Evolutionary conservation across 805 yeast species (phyloP).

Genomic region (Candida khao-thaluensis): DNA sequence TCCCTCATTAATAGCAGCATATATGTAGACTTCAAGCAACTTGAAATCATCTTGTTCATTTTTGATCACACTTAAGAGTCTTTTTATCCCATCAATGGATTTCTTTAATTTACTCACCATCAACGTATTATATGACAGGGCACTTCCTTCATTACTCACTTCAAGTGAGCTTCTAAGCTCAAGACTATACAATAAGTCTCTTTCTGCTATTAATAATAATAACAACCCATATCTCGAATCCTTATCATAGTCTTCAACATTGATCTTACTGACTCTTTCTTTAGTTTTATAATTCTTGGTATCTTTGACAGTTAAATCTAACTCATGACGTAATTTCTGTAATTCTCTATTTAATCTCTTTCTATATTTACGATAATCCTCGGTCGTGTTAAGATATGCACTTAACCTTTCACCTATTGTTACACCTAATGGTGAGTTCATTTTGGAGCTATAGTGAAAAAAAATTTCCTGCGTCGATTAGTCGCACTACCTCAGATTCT

Average conservation of each 20-base stretch:
- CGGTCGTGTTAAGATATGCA: slow-evolving; percentile 62
- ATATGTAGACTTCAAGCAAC: slow-evolving; percentile 32
- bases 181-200: slow-evolving; percentile 69
- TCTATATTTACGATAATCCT: slow-evolving; percentile 71
- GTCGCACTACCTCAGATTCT: slow-evolving; percentile 6
- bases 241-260: slow-evolving; percentile 47
- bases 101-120: slow-evolving; percentile 67
- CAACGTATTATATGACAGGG: slow-evolving; percentile 44
- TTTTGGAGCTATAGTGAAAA: slow-evolving; percentile 9
- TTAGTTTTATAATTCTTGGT: slow-evolving; percentile 58
- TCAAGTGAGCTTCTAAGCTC: slow-evolving; percentile 59
- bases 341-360: slow-evolving; percentile 58
- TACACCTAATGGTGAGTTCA: slow-evolving; percentile 43
- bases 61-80: slow-evolving; percentile 40
- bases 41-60: slow-evolving; percentile 36
- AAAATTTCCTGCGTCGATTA: neutral
- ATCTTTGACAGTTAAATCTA: slow-evolving; percentile 63
- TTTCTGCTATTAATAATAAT: slow-evolving; percentile 68
- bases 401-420: slow-evolving; percentile 59
- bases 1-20: slow-evolving; percentile 52
- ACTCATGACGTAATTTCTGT: slow-evolving; percentile 61
- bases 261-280: slow-evolving; percentile 47
- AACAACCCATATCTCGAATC: slow-evolving; percentile 57
- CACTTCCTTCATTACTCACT: slow-evolving; percentile 44
- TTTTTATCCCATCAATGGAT: slow-evolving; percentile 47